Base-by-base conservation (phyloP, 2,329 filamentous ascomycete species). In the Aspergillus fijiensis region DNA sequence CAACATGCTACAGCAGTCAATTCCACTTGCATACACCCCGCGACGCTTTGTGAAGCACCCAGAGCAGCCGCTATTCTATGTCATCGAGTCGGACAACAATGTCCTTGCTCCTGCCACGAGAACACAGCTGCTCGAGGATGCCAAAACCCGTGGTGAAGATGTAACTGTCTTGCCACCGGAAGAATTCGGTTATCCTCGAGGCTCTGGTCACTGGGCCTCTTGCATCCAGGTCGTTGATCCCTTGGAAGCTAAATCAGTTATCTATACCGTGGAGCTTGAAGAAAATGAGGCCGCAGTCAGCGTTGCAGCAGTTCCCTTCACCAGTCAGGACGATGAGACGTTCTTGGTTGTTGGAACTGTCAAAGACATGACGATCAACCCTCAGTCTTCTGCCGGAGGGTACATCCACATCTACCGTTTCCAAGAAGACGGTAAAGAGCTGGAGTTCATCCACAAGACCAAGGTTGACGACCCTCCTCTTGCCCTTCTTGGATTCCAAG, bases 391-490 rank as follows among this genome's bases (percentile, higher is more conserved):
- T 66, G 87, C 84, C 0, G 87, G 87, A 62, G 95, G 94, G 0
- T 96, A 89, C 67, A 90, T 99, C 39, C 91, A 97, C 70, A 90
- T 98, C 27, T 99, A 97, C 76, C 87, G 92, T 48, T 91, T 99
- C 74, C 85, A 89, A 55, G 89, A 96, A 52, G 87, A 92, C 63
- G 96, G 96, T n/a, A 87, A 87, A 58, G 87, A 92, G 69, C 84
- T 99, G 16, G 91, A 97, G 70, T 95, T 98, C 60, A 93, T 97
- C 63, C 95, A 99, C 79, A 97, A 97, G 76, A 99, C 96, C 0
- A 92, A 92, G 70, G 85, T 97, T 6, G 91, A 96, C 66, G 88
- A 92, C 65, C 93, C 94, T 2, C 92, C 96, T 1, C 87, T 92
- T 69, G 94, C 95, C n/a, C 82, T 99, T 16, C 81, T 95, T n/a